A percentile compares a stretch with the other conserved stretches of the same genome.
These are phyloP conservation scores for Sungouiella blattae DNA, from an alignment of 805 yeast species.

Conservation along the genomic window DNA sequence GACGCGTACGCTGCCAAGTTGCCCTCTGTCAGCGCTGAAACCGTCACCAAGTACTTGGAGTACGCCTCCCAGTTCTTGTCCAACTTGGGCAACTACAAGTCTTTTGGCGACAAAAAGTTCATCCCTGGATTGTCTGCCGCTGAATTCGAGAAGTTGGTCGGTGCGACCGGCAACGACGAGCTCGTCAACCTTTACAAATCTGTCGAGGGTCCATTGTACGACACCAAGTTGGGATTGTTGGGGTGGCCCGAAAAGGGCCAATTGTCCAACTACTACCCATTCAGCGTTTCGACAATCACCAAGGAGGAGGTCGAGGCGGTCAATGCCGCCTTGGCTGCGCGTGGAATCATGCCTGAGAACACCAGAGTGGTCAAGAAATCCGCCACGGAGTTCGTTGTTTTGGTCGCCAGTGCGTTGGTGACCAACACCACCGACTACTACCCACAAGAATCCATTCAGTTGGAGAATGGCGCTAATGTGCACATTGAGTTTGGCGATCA, in stretches of 20 bases:
- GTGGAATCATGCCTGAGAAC: conserved; percentile 73
- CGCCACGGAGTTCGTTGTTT: conserved; percentile 49
- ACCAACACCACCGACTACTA: conserved; percentile 48
- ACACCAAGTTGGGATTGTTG: conserved; percentile 47
- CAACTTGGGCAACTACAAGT: conserved; percentile 76
- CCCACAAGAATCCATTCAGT: conserved; percentile 39
- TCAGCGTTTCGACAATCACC: conserved; percentile 37
- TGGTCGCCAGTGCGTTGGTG: conserved; percentile 63
- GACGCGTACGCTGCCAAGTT: conserved; percentile 39
- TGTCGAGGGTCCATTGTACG: conserved; percentile 50
- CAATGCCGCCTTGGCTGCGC: conserved; percentile 60
- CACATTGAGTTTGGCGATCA: conserved; percentile 77
- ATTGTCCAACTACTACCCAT: conserved; percentile 67
- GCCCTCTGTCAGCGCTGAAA: conserved; percentile 27
- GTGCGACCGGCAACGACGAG: conserved; percentile 36
- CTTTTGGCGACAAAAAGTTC: conserved; percentile 87
- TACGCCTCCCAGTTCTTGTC: conserved; percentile 73
- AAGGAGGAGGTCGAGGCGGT: conserved; percentile 63
- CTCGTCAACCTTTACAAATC: conserved; percentile 34
- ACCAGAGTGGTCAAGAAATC: conserved; percentile 63
- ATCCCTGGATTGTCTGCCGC: conserved; percentile 57
- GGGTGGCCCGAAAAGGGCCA: conserved; percentile 83
- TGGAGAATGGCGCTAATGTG: conserved; percentile 39
- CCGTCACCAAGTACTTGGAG: conserved; percentile 52
- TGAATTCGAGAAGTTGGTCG: conserved; percentile 47